phyloP scores from a whole-genome alignment of 768 basidiomycete genomes.

The Sporobolomyces phaffii region DNA sequence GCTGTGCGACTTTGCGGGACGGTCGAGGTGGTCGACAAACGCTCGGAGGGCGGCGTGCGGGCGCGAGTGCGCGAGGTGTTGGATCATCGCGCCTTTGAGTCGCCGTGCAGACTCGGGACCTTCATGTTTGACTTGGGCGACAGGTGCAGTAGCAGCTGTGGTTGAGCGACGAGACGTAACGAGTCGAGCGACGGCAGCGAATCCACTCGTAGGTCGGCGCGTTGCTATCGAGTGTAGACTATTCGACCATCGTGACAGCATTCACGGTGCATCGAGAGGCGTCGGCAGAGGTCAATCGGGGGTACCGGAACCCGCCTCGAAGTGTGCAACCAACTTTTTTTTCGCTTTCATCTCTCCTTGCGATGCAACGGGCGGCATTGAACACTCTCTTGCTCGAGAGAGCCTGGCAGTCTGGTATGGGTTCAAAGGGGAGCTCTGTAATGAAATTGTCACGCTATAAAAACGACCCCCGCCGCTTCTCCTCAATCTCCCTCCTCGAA shows the following conservation, averaged over 20 bases:
- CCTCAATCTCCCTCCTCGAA: not conserved
- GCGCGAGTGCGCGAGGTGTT: not conserved
- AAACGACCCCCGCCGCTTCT: constrained; percentile 5
- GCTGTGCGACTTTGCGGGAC: not conserved
- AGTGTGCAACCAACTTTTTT: not conserved
- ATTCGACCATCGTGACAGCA: not conserved
- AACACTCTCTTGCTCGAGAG: not conserved
- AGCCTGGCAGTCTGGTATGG: not conserved
- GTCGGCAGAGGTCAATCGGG: not conserved
- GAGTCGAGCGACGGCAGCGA: not conserved
- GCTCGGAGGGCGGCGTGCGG: constrained; percentile 1
- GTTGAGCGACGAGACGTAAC: not conserved
- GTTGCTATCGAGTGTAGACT: not conserved
- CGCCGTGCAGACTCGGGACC: not conserved
- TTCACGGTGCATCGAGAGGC: constrained; percentile 1
- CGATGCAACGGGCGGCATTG: not conserved
- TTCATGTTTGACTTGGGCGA: not conserved
- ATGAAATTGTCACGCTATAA: not conserved
- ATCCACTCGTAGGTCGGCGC: not conserved
- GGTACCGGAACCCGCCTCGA: not conserved
- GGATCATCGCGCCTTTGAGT: not conserved
- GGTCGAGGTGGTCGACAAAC: not conserved
- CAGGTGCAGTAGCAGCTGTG: no score
- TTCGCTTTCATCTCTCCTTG: not conserved
- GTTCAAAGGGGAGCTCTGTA: no score